Evolutionary conservation across 1,284 basidiomycete species (phyloP).

Genomic region (Gomphus sp.): DNA sequence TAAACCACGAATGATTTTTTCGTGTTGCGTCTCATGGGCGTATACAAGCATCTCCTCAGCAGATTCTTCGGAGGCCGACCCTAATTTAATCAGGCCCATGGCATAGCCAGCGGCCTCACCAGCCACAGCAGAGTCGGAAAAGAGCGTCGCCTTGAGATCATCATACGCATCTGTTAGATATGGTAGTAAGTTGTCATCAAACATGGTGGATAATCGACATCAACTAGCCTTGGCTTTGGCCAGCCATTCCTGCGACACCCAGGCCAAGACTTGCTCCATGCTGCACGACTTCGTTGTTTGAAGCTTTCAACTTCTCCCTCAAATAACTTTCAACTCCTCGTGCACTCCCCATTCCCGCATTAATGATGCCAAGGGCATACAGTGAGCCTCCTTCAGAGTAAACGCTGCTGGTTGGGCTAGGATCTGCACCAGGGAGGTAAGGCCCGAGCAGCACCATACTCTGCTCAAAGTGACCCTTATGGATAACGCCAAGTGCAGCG

Average conservation of each 20-base stretch:
- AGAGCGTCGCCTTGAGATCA: constrained; percentile 79
- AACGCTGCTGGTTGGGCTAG: constrained; percentile 37
- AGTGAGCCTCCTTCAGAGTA: constrained; percentile 92
- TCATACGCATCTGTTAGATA: constrained; percentile 68
- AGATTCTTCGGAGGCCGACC: constrained; percentile 69
- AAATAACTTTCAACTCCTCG: constrained; percentile 65
- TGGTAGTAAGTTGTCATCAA: background rate
- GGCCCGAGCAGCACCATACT: constrained; percentile 90
- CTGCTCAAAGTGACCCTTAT: constrained; percentile 91
- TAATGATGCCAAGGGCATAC: constrained; percentile 91
- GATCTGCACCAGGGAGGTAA: constrained; percentile 79
- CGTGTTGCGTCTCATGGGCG: constrained; percentile 92
- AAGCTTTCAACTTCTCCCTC: constrained; percentile 65
- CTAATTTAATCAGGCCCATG: constrained; percentile 95
- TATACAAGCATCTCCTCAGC: constrained; percentile 92
- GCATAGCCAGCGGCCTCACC: constrained; percentile 92
- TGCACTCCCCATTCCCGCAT: constrained; percentile 76
- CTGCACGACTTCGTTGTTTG: constrained; percentile 74
- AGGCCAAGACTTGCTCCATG: constrained; percentile 93
- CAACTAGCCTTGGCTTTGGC: constrained; percentile 54
- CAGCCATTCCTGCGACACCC: constrained; percentile 89
- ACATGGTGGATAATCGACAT: background rate
- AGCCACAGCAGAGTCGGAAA: constrained; percentile 88
- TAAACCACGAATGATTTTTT: constrained; percentile 94
- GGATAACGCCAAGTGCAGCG: constrained; percentile 90